A percentile compares a stretch with the other conserved stretches of the same genome.
These are phyloP conservation scores for Phytophthora megakarya DNA, from an alignment of 352 stramenopile species.

Conservation along the genomic window DNA sequence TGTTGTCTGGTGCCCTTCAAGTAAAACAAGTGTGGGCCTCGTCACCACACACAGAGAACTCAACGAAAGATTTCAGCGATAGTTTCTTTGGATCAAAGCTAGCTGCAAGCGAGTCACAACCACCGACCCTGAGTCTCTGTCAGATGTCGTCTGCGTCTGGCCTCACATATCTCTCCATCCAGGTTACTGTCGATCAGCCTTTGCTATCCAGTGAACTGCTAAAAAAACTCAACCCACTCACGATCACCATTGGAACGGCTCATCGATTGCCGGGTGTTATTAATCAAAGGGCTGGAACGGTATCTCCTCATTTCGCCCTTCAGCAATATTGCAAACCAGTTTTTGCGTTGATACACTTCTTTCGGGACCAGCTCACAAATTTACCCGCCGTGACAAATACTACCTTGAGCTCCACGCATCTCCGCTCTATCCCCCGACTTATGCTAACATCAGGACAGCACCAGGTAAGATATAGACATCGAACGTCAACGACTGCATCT, in stretches of 20 bases:
- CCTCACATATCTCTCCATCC: slow-evolving; percentile 55
- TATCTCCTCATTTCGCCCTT: slow-evolving; percentile 48
- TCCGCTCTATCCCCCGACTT: slow-evolving; percentile 29
- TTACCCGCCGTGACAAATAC: background rate
- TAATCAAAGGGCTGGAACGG: slow-evolving; percentile 17
- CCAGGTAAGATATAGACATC: slow-evolving; percentile 35
- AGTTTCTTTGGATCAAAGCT: slow-evolving; percentile 2
- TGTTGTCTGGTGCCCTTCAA: slow-evolving; percentile 42
- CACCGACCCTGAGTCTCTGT: slow-evolving; percentile 35
- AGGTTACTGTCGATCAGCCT: slow-evolving; percentile 53
- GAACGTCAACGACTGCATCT: background rate
- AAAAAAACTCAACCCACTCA: slow-evolving; percentile 71
- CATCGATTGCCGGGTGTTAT: slow-evolving; percentile 57
- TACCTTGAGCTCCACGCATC: background rate
- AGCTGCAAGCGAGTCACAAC: slow-evolving; percentile 13
- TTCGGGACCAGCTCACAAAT: slow-evolving; percentile 38
- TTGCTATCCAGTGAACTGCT: slow-evolving; percentile 46
- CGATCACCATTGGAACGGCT: slow-evolving; percentile 50
- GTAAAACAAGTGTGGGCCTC: slow-evolving; percentile 56
- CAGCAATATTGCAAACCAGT: slow-evolving; percentile 53
- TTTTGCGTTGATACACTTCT: slow-evolving; percentile 64
- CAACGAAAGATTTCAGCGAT: background rate
- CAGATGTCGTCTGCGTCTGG: slow-evolving; percentile 31
- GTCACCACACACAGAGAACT: background rate
- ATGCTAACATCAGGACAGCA: slow-evolving; percentile 41